phyloP scores from a whole-genome alignment of 2,329 filamentous ascomycete species.

The Pseudocercospora eumusae region DNA sequence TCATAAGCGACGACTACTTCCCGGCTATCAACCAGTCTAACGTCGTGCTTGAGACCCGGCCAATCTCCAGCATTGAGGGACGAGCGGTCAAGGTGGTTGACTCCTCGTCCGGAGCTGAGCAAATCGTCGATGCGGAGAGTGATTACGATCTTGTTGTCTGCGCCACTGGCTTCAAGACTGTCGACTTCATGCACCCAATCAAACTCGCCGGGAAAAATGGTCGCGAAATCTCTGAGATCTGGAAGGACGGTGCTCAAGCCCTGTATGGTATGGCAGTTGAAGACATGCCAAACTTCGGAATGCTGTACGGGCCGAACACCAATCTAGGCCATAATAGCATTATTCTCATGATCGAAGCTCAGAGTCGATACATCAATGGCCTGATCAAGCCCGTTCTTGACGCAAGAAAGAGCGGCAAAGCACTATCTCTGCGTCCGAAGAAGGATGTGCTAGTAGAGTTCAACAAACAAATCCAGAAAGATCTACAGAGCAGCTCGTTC shows the following conservation, averaged over 20 bases:
- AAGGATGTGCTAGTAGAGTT: slow-evolving; percentile 44
- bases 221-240: slow-evolving; percentile 52
- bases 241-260: slow-evolving; percentile 55
- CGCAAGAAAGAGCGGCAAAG: slow-evolving; percentile 45
- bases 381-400: slow-evolving; percentile 53
- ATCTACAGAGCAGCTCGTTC: slow-evolving; percentile 51
- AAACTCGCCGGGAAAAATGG: slow-evolving; percentile 51
- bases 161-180: slow-evolving; percentile 61
- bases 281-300: slow-evolving; percentile 57
- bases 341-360: slow-evolving; percentile 64
- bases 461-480: slow-evolving; percentile 51
- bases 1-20: slow-evolving; percentile 60
- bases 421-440: slow-evolving; percentile 51
- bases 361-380: slow-evolving; percentile 56
- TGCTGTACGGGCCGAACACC: slow-evolving; percentile 62
- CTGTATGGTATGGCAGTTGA: slow-evolving; percentile 54
- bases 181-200: slow-evolving; percentile 62
- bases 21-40: slow-evolving; percentile 52
- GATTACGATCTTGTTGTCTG: slow-evolving; percentile 59
- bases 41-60: slow-evolving; percentile 54
- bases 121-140: slow-evolving; percentile 21
- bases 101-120: slow-evolving; percentile 10
- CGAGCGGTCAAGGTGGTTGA: slow-evolving; percentile 51
- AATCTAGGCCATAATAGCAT: slow-evolving; percentile 55
- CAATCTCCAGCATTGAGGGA: slow-evolving; percentile 51